Base-by-base conservation (phyloP, 306 rosid species). In the Acacia acuminata region DNA sequence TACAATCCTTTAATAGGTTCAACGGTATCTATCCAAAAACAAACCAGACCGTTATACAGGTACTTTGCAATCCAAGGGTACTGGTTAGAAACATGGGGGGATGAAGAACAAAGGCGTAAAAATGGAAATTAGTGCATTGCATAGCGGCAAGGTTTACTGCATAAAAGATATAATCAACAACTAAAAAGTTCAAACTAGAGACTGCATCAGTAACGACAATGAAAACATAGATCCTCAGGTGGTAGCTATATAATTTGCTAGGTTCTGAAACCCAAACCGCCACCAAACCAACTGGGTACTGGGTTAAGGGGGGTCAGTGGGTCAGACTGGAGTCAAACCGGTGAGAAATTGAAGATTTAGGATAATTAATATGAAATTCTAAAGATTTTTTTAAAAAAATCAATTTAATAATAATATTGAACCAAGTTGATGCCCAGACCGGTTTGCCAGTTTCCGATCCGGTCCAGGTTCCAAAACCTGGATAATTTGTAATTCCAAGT, bases 1-100 rank as follows among this genome's bases (percentile, higher is more conserved):
- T 91, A 84, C 99, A 94, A 38, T 91, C 98, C 89, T 90, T 91
- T 92, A 96, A 87, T 75, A 94, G 87, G 78, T 84, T 94, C 30
- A 53, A 56, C 58, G 98, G 98, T 69, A 94, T 89, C 98, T 96
- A 88, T 72, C 30, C 80, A 83, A 43, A 84, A 73, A 69, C 51
- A 83, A 53, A 82, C 61, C 71, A 61, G 43, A 61, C 67, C 14
- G 42, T 47, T 47, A 79, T 51, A 7, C 45, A 64, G 38, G 69
- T 56, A 76, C 3, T 76, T 79, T 64, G 47, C 71, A 80, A 68
- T 78, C 45, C 42, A 27, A 48, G 47, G 56, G 75, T 43, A 75
- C 70, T 63, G 14, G 8, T 51, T 48, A 15, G 16, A 22, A 60
- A 22, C 66, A 15, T 22, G 5, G 4, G 12, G 34, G 14, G 0